Evolutionary conservation across 306 rosid species (phyloP), one percentile per base, ranked within the genome.

Genomic region (Aeschynomene evenia): DNA sequence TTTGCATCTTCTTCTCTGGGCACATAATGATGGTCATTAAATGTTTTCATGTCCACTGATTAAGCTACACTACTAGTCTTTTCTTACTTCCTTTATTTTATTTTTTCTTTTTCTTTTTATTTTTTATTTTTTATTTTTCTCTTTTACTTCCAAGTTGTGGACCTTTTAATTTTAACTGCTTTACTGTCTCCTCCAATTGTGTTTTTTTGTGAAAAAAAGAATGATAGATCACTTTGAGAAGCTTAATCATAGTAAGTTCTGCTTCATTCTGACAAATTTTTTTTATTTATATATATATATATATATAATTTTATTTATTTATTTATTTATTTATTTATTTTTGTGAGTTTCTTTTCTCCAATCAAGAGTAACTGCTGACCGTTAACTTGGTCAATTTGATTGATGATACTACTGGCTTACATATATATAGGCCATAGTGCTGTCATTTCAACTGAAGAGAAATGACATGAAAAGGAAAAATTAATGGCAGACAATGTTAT

Each of bases 391-490:
- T 78, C 81, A 84, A 73, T 72, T 82, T 76, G 77, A 73, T 72
- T 65, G 63, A 76, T 67, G n/a, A 71, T 59, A 74, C 50, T 56
- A 73, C 53, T 42, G 31, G 43, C 54, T 49, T 37, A n/a, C n/a
- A n/a, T 56, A 55, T 50, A 20, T 15, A 4, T 50, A 36, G 49
- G 19, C 71, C 39, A 64, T 80, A 63, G 87, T 82, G 89, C 78
- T 82, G 92, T 87, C 92, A 76, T 83, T 85, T 87, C 86, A 76
- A 42, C 21, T 70, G 78, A 62, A 63, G 66, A 49, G 73, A 71
- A 76, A 64, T 45, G 70, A 64, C 76, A 21, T 31, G 9, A 64
- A 75, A 65, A 66, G 61, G 48, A 18, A 57, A n/a, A 54, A 71
- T 26, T 71, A 71, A 75, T 84, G 86, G 84, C 80, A 76, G 80